phyloP scores from a whole-genome alignment of 257 asterid species.

The Asclepias syriaca region DNA sequence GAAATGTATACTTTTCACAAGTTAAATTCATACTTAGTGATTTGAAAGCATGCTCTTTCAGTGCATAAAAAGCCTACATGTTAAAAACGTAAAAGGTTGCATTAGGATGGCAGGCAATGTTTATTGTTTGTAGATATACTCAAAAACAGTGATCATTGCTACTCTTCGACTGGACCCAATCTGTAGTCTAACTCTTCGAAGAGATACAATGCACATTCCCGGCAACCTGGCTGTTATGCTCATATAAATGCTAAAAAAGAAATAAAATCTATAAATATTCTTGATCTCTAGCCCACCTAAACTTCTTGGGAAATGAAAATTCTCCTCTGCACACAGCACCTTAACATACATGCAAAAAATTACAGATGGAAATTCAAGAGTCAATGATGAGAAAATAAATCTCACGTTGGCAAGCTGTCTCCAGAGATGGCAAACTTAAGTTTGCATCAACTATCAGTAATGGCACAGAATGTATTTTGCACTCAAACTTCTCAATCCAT shows the following conservation, averaged over 20 bases:
- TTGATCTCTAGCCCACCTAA: neutral
- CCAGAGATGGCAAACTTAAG: slow-evolving; percentile 57
- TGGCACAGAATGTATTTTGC: slow-evolving; percentile 54
- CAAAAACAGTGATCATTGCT: neutral
- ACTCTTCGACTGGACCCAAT: neutral
- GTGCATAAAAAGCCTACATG: neutral
- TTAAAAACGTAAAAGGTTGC: neutral
- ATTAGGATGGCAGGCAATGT: neutral
- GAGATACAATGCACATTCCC: neutral
- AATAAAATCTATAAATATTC: neutral
- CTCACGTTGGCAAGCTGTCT: slow-evolving; percentile 64
- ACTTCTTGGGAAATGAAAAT: neutral
- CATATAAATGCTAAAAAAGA: neutral
- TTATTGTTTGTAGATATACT: neutral
- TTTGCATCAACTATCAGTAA: slow-evolving; percentile 85
- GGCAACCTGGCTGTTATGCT: neutral
- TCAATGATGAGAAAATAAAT: slow-evolving; percentile 7
- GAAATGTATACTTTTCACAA: neutral
- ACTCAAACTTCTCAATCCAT: slow-evolving; percentile 66
- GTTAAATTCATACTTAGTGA: neutral
- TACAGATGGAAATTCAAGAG: slow-evolving; percentile 1
- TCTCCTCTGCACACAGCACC: neutral
- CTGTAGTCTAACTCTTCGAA: neutral
- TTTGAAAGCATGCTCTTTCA: neutral
- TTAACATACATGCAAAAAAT: neutral